phyloP scores from a whole-genome alignment of 805 yeast genomes.

The Pichia rugopelliculosa region DNA sequence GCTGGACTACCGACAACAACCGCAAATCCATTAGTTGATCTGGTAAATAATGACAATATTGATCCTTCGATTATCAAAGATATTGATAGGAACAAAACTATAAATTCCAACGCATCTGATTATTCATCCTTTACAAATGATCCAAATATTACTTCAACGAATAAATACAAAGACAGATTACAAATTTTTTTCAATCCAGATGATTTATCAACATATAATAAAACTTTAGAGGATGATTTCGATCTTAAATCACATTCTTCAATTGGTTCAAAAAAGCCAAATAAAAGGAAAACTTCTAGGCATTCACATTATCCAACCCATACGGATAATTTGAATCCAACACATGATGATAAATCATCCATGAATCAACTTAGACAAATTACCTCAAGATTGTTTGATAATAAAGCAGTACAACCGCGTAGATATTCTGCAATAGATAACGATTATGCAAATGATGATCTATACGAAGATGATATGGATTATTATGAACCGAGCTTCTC shows the following conservation, averaged over 20 bases:
- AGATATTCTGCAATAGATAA: constrained; percentile 52
- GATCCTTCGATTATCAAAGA: neutral
- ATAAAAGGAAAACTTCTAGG: constrained; percentile 9
- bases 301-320: constrained; percentile 5
- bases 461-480: constrained; percentile 42
- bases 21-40: constrained; percentile 19
- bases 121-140: neutral
- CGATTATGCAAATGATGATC: constrained; percentile 38
- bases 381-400: constrained; percentile 66
- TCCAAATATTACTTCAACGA: neutral
- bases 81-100: constrained; percentile 1
- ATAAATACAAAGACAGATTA: neutral
- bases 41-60: neutral
- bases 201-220: neutral
- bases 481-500: constrained; percentile 10
- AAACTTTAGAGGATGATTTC: constrained; percentile 9
- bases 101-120: constrained; percentile 1
- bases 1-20: constrained; percentile 15
- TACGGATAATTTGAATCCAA: neutral
- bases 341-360: constrained; percentile 3
- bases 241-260: constrained; percentile 18
- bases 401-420: constrained; percentile 64
- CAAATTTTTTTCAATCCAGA: constrained; percentile 1
- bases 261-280: constrained; percentile 14
- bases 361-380: constrained; percentile 38